A percentile compares a stretch with the other conserved stretches of the same genome.
These are phyloP conservation scores for Trichoderma brevicompactum DNA, from an alignment of 2,329 filamentous ascomycete genomes.

Conservation along the genomic window DNA sequence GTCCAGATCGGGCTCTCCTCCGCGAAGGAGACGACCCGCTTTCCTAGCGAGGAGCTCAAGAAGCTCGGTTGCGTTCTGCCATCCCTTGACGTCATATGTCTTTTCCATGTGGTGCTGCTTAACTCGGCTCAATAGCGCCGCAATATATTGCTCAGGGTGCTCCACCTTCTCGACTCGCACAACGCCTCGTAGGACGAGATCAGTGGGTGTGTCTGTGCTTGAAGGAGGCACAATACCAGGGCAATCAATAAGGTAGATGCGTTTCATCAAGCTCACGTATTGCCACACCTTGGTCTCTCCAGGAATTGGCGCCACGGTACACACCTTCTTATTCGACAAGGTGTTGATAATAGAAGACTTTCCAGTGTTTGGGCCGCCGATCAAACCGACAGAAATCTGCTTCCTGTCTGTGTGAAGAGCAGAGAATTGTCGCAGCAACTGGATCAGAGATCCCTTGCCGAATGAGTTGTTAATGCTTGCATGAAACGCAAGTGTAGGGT, in stretches of 20 bases:
- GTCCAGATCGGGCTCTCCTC: conserved; percentile 93
- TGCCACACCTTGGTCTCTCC: conserved; percentile 99
- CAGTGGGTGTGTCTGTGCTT: conserved; percentile 78
- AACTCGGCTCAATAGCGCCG: conserved; percentile 76
- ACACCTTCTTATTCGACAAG: conserved; percentile 89
- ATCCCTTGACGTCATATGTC: conserved; percentile 86
- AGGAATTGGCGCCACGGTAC: conserved; percentile 90
- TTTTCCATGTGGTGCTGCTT: conserved; percentile 88
- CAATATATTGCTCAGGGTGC: conserved; percentile 94
- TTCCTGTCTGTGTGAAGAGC: conserved; percentile 87
- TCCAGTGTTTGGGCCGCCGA: conserved; percentile 81
- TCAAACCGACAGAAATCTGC: conserved; percentile 89
- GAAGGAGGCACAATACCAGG: conserved; percentile 95
- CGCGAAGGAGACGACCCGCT: conserved; percentile 81
- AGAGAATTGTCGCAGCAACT: conserved; percentile 90
- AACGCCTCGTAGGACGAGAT: conserved; percentile 87
- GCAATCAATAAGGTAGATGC: conserved; percentile 90
- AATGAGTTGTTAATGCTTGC: conserved; percentile 95
- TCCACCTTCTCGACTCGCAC: conserved; percentile 96
- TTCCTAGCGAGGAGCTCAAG: conserved; percentile 87
- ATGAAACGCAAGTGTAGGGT: conserved; percentile 93
- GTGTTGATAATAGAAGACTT: conserved; percentile 99
- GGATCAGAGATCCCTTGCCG: conserved; percentile 92
- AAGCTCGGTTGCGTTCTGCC: conserved; percentile 77
- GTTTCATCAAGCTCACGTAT: conserved; percentile 93